Base-by-base conservation (phyloP, 2,329 filamentous ascomycete species). In the Neofusicoccum sp. region DNA sequence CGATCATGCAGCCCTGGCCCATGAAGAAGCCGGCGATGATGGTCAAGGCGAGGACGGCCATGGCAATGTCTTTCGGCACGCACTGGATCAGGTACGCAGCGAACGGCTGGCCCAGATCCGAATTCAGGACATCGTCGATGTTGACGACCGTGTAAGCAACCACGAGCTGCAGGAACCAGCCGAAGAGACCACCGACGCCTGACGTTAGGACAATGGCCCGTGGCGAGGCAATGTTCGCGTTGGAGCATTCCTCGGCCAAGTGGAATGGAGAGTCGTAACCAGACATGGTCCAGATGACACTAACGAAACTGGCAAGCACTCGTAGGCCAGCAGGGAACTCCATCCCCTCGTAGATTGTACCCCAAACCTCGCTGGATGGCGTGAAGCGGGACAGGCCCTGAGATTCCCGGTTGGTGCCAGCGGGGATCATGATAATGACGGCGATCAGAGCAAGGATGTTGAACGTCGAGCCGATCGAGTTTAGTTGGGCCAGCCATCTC, bases 191-290 rank as follows among this genome's bases (percentile, higher is more conserved):
- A 5, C 89, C 89, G 2, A 87, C 78, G 1, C 77, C 83, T 1
- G 86, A 86, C 0, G 89, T 91, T 69, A 90, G 77, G 38, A 90
- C 84, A 57, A 91, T 91, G 6, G 88, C 88, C 11, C 88, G 83
- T 0, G 88, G 88, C 8, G 86, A 84, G 31, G 89, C 88, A 47
- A 90, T 75, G 65, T 84, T 86, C 30, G 89, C 88, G 66, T 91
- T 91, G 62, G 85, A 86, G 73, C 88, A 91, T 72, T 91, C 88
- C 69, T 91, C 88, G 3, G 85, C 82, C n/a, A 91, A 74, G 73
- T 91, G 88, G 71, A 90, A 90, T 0, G 87, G 84, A 0, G 82
- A 82, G 71, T 89, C 87, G 69, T 89, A 89, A 41, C 40, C 59
- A 53, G 59, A 63, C 79, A 86, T 87, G 4, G 86, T 88, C 86